Percentiles rank a stretch among this genome's conserved stretches.
phyloP scores from a whole-genome alignment of 306 rosid genomes.

The Lagenaria siceraria region DNA sequence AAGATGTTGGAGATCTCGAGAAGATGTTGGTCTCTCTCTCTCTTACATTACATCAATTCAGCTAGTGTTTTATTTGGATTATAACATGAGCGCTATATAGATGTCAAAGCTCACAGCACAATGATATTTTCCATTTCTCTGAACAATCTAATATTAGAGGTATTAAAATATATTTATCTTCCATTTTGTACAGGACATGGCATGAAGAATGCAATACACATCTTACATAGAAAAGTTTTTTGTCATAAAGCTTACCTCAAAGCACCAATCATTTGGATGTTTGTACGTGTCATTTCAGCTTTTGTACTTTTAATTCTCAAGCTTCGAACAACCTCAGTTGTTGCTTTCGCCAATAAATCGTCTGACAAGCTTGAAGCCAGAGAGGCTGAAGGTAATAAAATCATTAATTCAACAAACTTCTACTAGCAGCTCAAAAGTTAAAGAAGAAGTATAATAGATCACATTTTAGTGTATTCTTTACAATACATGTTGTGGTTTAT shows the following conservation, averaged over 20 bases:
- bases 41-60: not conserved
- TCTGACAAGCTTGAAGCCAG: constrained; percentile 92
- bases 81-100: not conserved
- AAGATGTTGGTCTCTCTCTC: no score
- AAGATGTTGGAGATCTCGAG: no score
- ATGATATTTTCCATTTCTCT: not conserved
- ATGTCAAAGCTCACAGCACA: not conserved
- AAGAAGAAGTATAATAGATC: not conserved
- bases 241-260: constrained; percentile 44
- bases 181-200: not conserved
- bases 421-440: not conserved
- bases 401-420: constrained; percentile 1
- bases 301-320: constrained; percentile 56
- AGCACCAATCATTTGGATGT: constrained; percentile 98
- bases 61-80: not conserved
- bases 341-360: constrained; percentile 79
- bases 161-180: not conserved
- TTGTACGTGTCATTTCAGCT: constrained; percentile 78
- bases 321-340: constrained; percentile 56
- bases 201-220: not conserved
- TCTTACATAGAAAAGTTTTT: not conserved
- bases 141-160: not conserved
- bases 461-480: not conserved
- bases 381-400: constrained; percentile 50
- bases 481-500: not conserved